Percentiles rank a stretch among this genome's conserved stretches.
Evolutionary conservation across 1,284 basidiomycete genomes (phyloP).

Genomic region (Chondrostereum purpureum): DNA sequence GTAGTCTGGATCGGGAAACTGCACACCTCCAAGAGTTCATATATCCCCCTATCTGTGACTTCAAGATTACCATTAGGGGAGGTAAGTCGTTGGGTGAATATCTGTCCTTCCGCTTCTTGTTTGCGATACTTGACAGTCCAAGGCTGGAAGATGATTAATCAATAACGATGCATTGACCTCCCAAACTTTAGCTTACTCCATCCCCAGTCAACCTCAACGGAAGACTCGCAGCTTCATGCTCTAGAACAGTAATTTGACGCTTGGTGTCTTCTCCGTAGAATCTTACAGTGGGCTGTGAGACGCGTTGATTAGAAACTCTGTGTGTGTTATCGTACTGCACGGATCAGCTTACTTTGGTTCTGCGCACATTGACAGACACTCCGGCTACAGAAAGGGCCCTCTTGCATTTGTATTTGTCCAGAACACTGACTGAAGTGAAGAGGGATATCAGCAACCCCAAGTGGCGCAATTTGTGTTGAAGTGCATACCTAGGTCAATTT

Average conservation of each 20-base stretch:
- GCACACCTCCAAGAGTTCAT: conserved; percentile 67
- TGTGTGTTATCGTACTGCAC: no score
- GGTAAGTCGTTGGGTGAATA: conserved; percentile 41
- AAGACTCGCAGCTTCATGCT: conserved; percentile 66
- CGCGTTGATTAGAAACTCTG: conserved; percentile 3
- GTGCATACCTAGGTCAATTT: conserved; percentile 65
- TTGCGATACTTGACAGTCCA: conserved; percentile 79
- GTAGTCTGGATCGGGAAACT: no score
- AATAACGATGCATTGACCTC: conserved; percentile 2
- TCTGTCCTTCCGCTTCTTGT: conserved; percentile 39
- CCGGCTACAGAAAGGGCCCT: conserved; percentile 72
- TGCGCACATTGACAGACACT: conserved; percentile 83
- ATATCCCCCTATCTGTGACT: conserved; percentile 68
- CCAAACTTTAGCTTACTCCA: conserved; percentile 47
- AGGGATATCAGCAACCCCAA: not conserved
- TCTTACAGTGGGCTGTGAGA: conserved; percentile 70
- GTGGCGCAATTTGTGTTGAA: not conserved
- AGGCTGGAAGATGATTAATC: conserved; percentile 43
- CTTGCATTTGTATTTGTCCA: conserved; percentile 87
- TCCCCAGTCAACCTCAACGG: conserved; percentile 84
- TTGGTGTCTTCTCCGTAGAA: conserved; percentile 67
- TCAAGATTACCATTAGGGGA: conserved; percentile 68
- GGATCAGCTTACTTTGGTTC: conserved; percentile 57
- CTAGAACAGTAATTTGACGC: conserved; percentile 64
- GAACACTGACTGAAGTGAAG: conserved; percentile 71